Evolutionary conservation across 768 basidiomycete species (phyloP).

Genomic region (Termitomyces sp.): DNA sequence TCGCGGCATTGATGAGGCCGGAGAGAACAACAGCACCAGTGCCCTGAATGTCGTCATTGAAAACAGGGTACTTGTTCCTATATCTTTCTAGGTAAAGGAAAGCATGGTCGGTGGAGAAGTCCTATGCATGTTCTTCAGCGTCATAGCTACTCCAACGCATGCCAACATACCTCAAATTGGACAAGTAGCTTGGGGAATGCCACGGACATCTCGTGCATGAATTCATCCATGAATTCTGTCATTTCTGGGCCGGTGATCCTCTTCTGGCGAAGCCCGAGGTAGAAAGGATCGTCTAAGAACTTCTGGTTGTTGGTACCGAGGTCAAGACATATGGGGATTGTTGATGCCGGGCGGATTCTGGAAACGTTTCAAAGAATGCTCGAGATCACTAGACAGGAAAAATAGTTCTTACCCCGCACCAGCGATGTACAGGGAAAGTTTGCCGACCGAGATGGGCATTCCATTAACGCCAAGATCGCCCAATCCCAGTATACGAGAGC

Average conservation of each 20-base stretch:
- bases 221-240: slow-evolving; percentile 87
- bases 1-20: slow-evolving; percentile 86
- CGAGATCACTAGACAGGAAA: background rate
- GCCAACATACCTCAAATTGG: slow-evolving; percentile 66
- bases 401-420: slow-evolving; percentile 67
- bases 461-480: slow-evolving; percentile 82
- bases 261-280: slow-evolving; percentile 77
- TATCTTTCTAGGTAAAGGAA: slow-evolving; percentile 80
- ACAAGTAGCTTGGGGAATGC: slow-evolving; percentile 79
- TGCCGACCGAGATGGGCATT: slow-evolving; percentile 90
- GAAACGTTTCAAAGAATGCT: background rate
- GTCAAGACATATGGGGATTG: slow-evolving; percentile 82
- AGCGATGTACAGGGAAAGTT: slow-evolving; percentile 84
- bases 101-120: slow-evolving; percentile 90
- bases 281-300: slow-evolving; percentile 82
- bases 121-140: slow-evolving; percentile 33
- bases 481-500: slow-evolving; percentile 84
- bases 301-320: slow-evolving; percentile 84
- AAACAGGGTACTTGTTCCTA: slow-evolving; percentile 69
- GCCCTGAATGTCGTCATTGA: slow-evolving; percentile 90
- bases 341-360: slow-evolving; percentile 73
- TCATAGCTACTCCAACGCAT: background rate
- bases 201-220: slow-evolving; percentile 76
- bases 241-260: slow-evolving; percentile 61
- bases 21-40: slow-evolving; percentile 91